Conservation (phyloP, 345 rosid genomes). For the Salix koriyanagi region DNA sequence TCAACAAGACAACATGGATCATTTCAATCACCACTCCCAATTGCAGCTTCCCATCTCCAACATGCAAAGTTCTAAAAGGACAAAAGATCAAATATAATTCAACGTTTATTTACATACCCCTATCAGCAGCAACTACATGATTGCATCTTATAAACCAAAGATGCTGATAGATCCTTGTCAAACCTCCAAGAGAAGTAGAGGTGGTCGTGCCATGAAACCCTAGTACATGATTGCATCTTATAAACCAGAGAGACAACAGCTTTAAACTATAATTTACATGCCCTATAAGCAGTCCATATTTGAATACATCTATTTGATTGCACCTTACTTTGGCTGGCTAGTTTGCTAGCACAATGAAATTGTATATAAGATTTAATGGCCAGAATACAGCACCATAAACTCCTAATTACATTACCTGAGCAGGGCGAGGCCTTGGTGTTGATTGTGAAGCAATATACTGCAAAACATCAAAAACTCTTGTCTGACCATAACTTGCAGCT, state of each 20-base stretch:
- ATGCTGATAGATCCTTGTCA: neutral
- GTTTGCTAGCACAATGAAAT: neutral
- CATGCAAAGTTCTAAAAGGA: neutral
- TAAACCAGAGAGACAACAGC: neutral
- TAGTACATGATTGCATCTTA: neutral
- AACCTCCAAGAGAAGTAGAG: neutral
- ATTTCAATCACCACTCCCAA: neutral
- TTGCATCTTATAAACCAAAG: no score
- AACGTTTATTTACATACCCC: neutral
- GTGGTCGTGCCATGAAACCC: neutral
- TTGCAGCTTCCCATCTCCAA: neutral
- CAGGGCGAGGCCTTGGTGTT: slow-evolving; percentile 42
- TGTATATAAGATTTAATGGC: neutral
- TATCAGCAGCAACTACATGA: no score
- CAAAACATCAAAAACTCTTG: slow-evolving; percentile 48
- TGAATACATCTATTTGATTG: no score
- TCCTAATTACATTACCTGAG: slow-evolving; percentile 31
- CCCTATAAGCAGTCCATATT: neutral
- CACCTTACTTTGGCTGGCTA: neutral
- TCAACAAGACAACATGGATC: neutral
- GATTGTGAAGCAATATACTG: slow-evolving; percentile 50
- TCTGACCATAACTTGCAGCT: slow-evolving; percentile 49
- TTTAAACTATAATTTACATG: neutral
- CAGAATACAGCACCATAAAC: neutral
- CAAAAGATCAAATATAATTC: neutral